Evolutionary conservation across 169 alveolate genomes (phyloP).

Genomic region (Babesia bovis): DNA sequence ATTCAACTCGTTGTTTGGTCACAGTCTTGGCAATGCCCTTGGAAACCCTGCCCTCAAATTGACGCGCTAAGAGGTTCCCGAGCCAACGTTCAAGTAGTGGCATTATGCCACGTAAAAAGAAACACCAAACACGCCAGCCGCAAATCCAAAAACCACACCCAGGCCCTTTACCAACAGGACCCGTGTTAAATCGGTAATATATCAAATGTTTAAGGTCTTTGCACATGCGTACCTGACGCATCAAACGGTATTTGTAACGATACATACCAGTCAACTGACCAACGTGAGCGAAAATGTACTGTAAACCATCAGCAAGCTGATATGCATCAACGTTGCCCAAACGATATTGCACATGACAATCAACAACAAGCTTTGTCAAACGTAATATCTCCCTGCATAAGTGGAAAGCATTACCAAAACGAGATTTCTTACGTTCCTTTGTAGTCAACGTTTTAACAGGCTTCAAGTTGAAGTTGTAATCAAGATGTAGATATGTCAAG

Average conservation of each 20-base stretch:
- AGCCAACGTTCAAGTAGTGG: conserved; percentile 99
- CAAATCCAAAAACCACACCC: conserved; percentile 99
- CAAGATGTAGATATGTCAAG: conserved; percentile 97
- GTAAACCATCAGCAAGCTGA: conserved; percentile 99
- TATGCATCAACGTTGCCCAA: conserved; percentile 99
- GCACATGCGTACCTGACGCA: conserved; percentile 99
- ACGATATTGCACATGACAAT: conserved; percentile 98
- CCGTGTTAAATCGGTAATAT: conserved; percentile 99
- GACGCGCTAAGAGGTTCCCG: conserved; percentile 97
- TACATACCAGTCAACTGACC: conserved; percentile 99
- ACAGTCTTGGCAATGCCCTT: conserved; percentile 98
- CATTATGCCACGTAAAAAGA: conserved; percentile 96
- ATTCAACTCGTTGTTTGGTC: conserved; percentile 99
- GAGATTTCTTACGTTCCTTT: conserved; percentile 98
- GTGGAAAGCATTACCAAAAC: conserved; percentile 99
- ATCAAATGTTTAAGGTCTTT: conserved; percentile 99
- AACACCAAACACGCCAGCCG: conserved; percentile 99
- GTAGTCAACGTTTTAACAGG: conserved; percentile 99
- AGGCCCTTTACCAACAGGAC: conserved; percentile 99
- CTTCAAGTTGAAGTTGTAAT: conserved; percentile 98
- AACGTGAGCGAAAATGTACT: conserved; percentile 97
- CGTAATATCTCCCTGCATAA: conserved; percentile 98
- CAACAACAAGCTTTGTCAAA: conserved; percentile 97
- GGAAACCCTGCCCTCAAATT: conserved; percentile 98
- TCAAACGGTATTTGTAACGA: conserved; percentile 98